Base-by-base conservation (phyloP, 2,329 filamentous ascomycete species). In the Trichoderma sp. region DNA sequence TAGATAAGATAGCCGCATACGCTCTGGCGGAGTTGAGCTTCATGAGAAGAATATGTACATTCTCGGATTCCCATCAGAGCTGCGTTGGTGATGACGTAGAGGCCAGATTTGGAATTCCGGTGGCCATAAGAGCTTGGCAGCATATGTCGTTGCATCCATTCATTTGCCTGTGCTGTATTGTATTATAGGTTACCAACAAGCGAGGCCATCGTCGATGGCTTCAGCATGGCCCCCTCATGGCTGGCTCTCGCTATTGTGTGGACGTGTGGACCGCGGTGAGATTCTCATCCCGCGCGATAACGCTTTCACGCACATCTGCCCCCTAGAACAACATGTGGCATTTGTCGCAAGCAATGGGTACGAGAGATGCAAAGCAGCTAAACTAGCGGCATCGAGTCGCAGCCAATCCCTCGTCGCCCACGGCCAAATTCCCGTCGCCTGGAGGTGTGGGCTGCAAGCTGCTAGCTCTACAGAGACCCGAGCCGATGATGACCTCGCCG, bases 331-430 rank as follows among this genome's bases (percentile, higher is more conserved):
- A 72, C 62, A 66, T 66, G 41, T 66, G 33, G 31, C 33, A 67
- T 59, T 24, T 65, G 41, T 59, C 45, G 41, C 21, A 50, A 24
- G 31, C 50, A 45, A 45, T 50, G 71, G 62, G 50, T 31, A 35
- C 27, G 33, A 67, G 31, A 74, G 31, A 74, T 73, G 63, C 63
- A 16, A 31, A 38, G 50, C 71, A 74, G 21, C 71, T 74, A 74
- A 74, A 60, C 31, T 74, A 60, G 71, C 45, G 50, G 35, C 62
- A n/a, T 41, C 12, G 71, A 45, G 14, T 33, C 29, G 6, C 16
- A 56, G 29, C 41, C 60, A 53, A 64, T 72, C 59, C 69, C 4
- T n/a, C 56, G 41, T 56, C 62, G 18, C 16, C 9, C 63, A 60
- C n/a, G 50, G 14, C 33, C 45, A 31, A 60, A 60, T 45, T 18